phyloP scores from a whole-genome alignment of 2,329 filamentous ascomycete species.

The Aspergillus terreus region DNA sequence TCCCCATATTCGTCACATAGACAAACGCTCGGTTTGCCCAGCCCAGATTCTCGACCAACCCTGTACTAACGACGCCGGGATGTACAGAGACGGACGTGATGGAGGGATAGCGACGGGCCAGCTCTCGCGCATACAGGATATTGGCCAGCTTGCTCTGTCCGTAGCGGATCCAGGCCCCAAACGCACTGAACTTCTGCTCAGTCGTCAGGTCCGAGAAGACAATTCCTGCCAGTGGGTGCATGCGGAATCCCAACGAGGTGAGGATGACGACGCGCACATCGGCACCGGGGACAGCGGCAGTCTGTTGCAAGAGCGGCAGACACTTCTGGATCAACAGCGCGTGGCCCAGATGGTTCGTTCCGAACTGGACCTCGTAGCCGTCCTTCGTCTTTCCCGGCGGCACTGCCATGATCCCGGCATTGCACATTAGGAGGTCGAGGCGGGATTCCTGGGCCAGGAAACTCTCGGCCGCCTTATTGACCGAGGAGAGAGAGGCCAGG shows the following conservation, averaged over 20 bases:
- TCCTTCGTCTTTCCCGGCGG: constrained; percentile 39
- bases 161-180: constrained; percentile 35
- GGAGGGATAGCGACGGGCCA: constrained; percentile 37
- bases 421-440: constrained; percentile 46
- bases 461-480: constrained; percentile 39
- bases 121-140: constrained; percentile 40
- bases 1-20: constrained; percentile 5
- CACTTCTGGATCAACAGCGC: constrained; percentile 6
- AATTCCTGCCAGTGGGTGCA: not conserved
- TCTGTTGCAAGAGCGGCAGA: constrained; percentile 10
- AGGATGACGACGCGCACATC: constrained; percentile 2
- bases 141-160: constrained; percentile 50
- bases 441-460: constrained; percentile 31
- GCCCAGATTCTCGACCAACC: constrained; percentile 17
- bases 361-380: constrained; percentile 50
- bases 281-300: not conserved
- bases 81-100: constrained; percentile 38
- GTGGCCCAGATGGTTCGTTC: constrained; percentile 50
- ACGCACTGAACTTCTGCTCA: not conserved
- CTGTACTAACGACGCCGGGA: constrained; percentile 41
- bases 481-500: constrained; percentile 42
- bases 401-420: constrained; percentile 45
- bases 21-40: constrained; percentile 1
- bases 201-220: not conserved
- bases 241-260: not conserved